Evolutionary conservation across 2,329 filamentous ascomycete genomes (phyloP), one percentile per base, ranked within the genome.

Genomic region (Aspergillus sp.): DNA sequence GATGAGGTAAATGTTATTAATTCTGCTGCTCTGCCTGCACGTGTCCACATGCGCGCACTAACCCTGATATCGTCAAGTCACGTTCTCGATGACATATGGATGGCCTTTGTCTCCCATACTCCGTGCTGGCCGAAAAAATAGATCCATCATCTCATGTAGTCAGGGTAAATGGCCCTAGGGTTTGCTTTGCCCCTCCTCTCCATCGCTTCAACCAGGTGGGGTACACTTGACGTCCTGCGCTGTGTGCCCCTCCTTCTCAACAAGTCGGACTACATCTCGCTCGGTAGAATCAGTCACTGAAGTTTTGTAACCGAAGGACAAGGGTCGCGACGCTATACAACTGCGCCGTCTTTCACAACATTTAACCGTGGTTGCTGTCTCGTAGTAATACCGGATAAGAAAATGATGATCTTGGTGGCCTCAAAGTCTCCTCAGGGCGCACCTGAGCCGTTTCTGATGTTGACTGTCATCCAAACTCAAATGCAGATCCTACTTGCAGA

Each of bases 401-500:
- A 9, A 47, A 23, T 50, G 50, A 50, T 45, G 9, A 57, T 57
- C 34, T 19, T 52, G n/a, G 55, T 25, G 23, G 19, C 9, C 41
- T 48, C 41, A 17, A 25, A 31, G 6, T 43, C n/a, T 17, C 19
- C n/a, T 7, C 28, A 48, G 43, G 34, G 51, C 31, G 13, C 19
- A 31, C 48, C 34, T 17, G 47, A 55, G 23, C 23, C 25, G 53
- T 45, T 9, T 19, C 41, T n/a, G 17, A 53, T 46, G 25, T 43
- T 51, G 43, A 41, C 43, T 13, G 19, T 48, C 50, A 34, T 15
- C 28, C 43, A 5, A 43, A 41, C 34, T 41, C 34, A 15, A 38
- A 17, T 31, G 54, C 30, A 43, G 51, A 17, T 9, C 41, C 31
- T 59, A 45, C 17, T 52, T 82, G 64, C 84, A 76, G 54, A 82